Conservation (phyloP, 2,329 filamentous ascomycete species). For the Fusarium verrucosum region DNA sequence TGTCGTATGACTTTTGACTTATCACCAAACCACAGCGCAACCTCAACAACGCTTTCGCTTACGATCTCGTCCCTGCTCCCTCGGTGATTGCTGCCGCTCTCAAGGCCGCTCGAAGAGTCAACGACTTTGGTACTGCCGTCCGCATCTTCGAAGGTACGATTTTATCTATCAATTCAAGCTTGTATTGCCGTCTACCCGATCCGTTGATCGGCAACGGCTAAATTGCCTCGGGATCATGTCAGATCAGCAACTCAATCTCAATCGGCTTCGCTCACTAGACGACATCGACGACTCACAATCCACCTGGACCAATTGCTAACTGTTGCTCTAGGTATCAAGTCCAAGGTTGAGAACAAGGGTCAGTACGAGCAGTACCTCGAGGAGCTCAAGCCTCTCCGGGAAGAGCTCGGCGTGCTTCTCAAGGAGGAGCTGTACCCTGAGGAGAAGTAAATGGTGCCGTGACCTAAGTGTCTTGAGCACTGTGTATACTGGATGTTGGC, state of each 20-base stretch:
- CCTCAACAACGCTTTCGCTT: slow-evolving; percentile 99
- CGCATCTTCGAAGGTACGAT: slow-evolving; percentile 95
- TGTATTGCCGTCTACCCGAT: slow-evolving; percentile 19
- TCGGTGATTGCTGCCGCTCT: slow-evolving; percentile 91
- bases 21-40: slow-evolving; percentile 69
- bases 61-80: slow-evolving; percentile 97
- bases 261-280: background rate
- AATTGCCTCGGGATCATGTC: slow-evolving; percentile 3
- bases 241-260: slow-evolving; percentile 18
- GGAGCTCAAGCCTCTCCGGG: slow-evolving; percentile 89
- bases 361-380: slow-evolving; percentile 97
- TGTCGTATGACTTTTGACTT: slow-evolving; percentile 47
- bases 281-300: background rate
- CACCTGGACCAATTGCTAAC: slow-evolving; percentile 28
- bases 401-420: slow-evolving; percentile 90
- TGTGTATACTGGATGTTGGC: slow-evolving; percentile 52
- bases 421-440: slow-evolving; percentile 94
- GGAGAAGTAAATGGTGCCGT: slow-evolving; percentile 54
- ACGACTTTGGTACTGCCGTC: slow-evolving; percentile 98
- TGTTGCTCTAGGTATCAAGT: slow-evolving; percentile 81
- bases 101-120: slow-evolving; percentile 92
- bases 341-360: slow-evolving; percentile 98
- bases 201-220: slow-evolving; percentile 11
- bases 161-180: slow-evolving; percentile 31
- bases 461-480: slow-evolving; percentile 33